Base-by-base conservation (phyloP, 2,329 filamentous ascomycete species). In the Sarocladium oryzae region DNA sequence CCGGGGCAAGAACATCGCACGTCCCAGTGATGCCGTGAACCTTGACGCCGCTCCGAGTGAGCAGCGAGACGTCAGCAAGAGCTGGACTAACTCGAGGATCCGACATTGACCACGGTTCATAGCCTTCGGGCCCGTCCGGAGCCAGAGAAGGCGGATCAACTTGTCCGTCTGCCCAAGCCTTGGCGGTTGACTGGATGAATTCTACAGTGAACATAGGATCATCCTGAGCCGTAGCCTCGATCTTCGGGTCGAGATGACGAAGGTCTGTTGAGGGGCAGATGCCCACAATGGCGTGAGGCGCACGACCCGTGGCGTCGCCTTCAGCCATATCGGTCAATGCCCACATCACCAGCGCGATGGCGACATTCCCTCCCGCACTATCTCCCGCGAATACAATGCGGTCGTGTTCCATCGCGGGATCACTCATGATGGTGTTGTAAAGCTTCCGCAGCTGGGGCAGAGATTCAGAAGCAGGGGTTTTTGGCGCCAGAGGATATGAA, bases 361-460 rank as follows among this genome's bases (percentile, higher is more conserved):
- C 68, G 3, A 82, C 65, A 53, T 82, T 82, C 0, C 71, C 78
- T 0, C 79, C 79, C 0, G 77, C 74, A 0, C 75, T 78, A 51
- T 82, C 79, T 1, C 79, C 79, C 0, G 70, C 72, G 1, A 81
- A 64, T 1, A 75, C 68, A 0, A 81, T 65, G 1, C 60, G 65
- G 51, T 79, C 72, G 0, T 53, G 53, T 0, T 61, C 63, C 0
- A 60, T 56, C 0, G 63, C 57, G 0, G 74, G 68, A n/a, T 69
- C 57, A 2, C 56, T 41, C 55, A 81, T 56, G 0, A 78, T 53
- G 0, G 58, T 58, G 0, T 63, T 61, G 53, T 80, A 77, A 10
- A 77, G 65, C 32, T 58, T 66, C 43, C 73, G 54, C 11, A 81
- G 68, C 21, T 65, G 62, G 0, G 77, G 76, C 26, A 82, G 70